A percentile compares a stretch with the other conserved stretches of the same genome.
phyloP scores from a whole-genome alignment of 2,329 filamentous ascomycete species.

The Albophoma yamanashiensis region DNA sequence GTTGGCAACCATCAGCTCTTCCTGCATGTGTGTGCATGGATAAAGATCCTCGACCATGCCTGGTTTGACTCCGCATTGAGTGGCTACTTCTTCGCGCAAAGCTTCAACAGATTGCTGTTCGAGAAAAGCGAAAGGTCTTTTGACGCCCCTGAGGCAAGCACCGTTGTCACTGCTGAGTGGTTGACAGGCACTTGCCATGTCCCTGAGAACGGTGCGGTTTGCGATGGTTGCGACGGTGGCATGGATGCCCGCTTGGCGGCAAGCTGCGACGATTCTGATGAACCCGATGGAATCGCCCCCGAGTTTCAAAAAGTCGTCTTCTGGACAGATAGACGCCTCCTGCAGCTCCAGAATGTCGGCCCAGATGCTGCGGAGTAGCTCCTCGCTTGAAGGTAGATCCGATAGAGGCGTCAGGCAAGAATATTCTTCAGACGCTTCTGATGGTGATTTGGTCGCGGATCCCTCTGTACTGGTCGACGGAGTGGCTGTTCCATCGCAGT shows the following conservation, averaged over 20 bases:
- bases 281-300: constrained; percentile 2
- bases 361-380: constrained; percentile 1
- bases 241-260: background rate
- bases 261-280: constrained; percentile 1
- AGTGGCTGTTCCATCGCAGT: background rate
- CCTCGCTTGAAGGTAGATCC: background rate
- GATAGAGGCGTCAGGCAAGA: background rate
- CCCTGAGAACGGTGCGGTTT: background rate
- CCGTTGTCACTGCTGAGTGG: background rate
- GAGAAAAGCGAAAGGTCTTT: background rate
- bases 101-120: background rate
- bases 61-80: background rate
- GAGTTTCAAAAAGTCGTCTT: constrained; percentile 1
- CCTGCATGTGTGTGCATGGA: background rate
- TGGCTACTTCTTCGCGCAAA: background rate
- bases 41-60: background rate
- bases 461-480: background rate
- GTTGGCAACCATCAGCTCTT: constrained; percentile 1
- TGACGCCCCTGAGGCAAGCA: too few species aligned
- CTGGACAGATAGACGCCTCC: background rate
- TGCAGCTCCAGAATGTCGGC: background rate
- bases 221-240: background rate
- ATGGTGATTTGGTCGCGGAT: background rate
- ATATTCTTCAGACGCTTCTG: background rate
- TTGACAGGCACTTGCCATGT: background rate